A percentile compares a stretch with the other conserved stretches of the same genome.
Evolutionary conservation across 2,329 filamentous ascomycete genomes (phyloP).

Genomic region (Hypoxylon sp.): DNA sequence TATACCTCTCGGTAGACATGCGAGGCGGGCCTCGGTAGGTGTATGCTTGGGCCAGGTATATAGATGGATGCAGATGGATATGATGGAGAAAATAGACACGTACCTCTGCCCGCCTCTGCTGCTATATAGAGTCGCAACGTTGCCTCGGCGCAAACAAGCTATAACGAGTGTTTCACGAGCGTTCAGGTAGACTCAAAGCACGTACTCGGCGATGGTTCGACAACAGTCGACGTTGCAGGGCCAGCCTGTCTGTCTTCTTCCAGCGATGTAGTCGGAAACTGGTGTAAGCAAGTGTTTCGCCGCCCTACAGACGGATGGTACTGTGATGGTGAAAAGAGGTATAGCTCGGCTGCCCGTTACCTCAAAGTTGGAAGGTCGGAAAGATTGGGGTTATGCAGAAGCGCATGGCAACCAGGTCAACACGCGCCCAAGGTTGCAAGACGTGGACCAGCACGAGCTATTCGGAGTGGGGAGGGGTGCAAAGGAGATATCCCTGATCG

Average conservation of each 20-base stretch:
- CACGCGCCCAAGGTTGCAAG: constrained; percentile 14
- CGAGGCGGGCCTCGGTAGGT: no score
- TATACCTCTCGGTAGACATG: no score
- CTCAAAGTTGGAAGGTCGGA: constrained; percentile 13
- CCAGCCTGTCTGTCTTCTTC: constrained; percentile 11
- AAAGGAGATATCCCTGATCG: constrained; percentile 5
- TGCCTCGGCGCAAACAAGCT: constrained; percentile 1
- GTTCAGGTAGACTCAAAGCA: not conserved
- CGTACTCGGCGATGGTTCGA: constrained; percentile 12
- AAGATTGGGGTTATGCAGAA: constrained; percentile 2
- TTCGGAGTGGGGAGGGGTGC: no score
- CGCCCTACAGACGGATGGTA: constrained; percentile 9
- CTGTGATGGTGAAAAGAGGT: not conserved
- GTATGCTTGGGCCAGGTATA: not conserved
- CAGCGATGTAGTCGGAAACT: not conserved
- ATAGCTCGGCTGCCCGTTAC: constrained; percentile 7
- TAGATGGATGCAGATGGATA: no score
- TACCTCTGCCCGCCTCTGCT: no score
- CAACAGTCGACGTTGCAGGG: constrained; percentile 15
- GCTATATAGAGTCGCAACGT: constrained; percentile 8
- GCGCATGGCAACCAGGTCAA: not conserved
- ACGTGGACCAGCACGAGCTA: constrained; percentile 7
- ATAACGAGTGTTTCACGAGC: not conserved
- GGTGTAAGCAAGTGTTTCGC: not conserved
- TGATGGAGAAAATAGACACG: constrained; percentile 2